Base-by-base conservation (phyloP, 441 rosid genomes). In the Biscutella auriculata region DNA sequence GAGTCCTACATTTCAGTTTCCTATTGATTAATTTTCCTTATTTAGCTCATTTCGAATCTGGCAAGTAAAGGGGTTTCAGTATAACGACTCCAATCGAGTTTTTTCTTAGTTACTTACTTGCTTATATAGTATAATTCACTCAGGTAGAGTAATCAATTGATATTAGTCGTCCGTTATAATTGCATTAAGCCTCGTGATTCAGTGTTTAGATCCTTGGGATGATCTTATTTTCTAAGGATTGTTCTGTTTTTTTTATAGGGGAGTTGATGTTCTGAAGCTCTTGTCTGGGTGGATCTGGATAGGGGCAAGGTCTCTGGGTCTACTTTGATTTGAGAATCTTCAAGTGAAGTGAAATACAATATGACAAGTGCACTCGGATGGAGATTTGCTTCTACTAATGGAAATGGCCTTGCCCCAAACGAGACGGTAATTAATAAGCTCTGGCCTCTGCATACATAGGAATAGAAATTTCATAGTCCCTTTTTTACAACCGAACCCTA, bases 341-440 rank as follows among this genome's bases (percentile, higher is more conserved):
- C 68, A 36, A 66, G 71, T 63, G 66, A 25, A 70, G 71, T 60
- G 6, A 19, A 44, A 2, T 39, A 41, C 79, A 65, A 47, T 65
- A 68, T 95, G 98, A 83, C 97, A 43, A 76, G 95, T 14, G 66
- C 98, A 54, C 72, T 95, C 50, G 83, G 87, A 76, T 94, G 97
- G 99, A 82, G 94, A 74, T 85, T 74, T 19, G 23, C 23, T 19
- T 19, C 23, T 19, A 1, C 23, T 19, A 19, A 19, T 19, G 23
- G 23, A 19, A 19, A 19, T 19, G 23, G 23, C 23, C 23, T 19
- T 76, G 69, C 89, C 64, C 49, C 87, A 49, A 81, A 67, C 72
- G 96, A 88, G 44, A 28, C 57, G 78, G 99, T 94, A 82, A 42
- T 19, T 19, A n/a, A n/a, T n/a, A n/a, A n/a, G n/a, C n/a, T n/a